phyloP scores from a whole-genome alignment of 352 stramenopile genomes.

The Albugo laibachii region DNA sequence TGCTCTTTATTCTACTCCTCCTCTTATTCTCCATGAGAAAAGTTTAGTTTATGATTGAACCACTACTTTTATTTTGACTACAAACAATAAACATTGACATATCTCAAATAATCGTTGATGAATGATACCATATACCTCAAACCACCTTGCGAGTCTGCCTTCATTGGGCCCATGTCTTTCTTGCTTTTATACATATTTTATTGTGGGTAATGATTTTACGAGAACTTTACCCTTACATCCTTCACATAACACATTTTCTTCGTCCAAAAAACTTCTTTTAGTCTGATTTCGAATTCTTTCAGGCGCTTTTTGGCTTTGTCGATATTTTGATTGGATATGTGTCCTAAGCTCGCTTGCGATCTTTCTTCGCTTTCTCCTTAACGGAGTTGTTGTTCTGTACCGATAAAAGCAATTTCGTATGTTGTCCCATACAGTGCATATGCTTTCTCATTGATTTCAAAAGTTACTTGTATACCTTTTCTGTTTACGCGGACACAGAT shows the following conservation, averaged over 20 bases:
- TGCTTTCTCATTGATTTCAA: no score
- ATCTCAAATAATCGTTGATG: constrained; percentile 9
- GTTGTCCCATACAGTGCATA: no score
- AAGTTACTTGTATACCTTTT: no score
- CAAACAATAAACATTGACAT: constrained; percentile 7
- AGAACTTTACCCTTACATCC: not conserved
- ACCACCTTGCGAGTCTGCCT: not conserved
- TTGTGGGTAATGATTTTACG: not conserved
- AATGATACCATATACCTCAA: constrained; percentile 5
- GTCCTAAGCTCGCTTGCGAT: no score
- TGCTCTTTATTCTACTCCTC: constrained; percentile 5
- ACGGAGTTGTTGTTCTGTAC: no score
- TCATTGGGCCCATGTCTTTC: not conserved
- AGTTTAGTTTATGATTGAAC: constrained; percentile 5
- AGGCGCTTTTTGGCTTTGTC: no score
- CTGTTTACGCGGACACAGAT: constrained; percentile 4
- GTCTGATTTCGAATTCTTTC: no score
- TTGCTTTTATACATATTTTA: not conserved
- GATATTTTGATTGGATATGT: no score
- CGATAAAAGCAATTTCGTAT: no score
- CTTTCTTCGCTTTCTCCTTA: no score
- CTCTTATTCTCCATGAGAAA: constrained; percentile 8
- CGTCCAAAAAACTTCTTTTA: no score
- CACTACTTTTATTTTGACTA: constrained; percentile 5
- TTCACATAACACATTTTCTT: not conserved